Evolutionary conservation across 2,329 filamentous ascomycete species (phyloP).

Genomic region (Botrytis elliptica): DNA sequence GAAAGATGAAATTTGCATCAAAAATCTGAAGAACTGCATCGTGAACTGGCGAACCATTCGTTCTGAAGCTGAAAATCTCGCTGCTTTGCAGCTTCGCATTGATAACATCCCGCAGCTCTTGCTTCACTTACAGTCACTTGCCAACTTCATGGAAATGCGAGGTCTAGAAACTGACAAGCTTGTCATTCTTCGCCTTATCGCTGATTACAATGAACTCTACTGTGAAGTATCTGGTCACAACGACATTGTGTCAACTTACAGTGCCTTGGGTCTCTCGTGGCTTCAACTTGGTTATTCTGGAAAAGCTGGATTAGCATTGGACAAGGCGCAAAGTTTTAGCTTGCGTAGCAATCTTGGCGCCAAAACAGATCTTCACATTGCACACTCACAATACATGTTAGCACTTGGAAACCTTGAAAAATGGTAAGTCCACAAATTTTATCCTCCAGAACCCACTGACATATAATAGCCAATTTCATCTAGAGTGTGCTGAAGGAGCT

Average conservation of each 20-base stretch:
- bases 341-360: slow-evolving; percentile 43
- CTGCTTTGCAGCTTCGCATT: slow-evolving; percentile 45
- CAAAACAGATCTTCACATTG: slow-evolving; percentile 61
- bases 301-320: slow-evolving; percentile 57
- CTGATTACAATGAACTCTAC: slow-evolving; percentile 48
- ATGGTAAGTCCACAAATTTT: slow-evolving; percentile 46
- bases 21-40: slow-evolving; percentile 31
- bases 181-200: slow-evolving; percentile 49
- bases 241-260: slow-evolving; percentile 43
- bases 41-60: slow-evolving; percentile 42
- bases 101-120: slow-evolving; percentile 51
- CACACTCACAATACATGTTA: slow-evolving; percentile 72
- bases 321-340: slow-evolving; percentile 54
- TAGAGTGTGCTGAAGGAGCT: slow-evolving; percentile 33
- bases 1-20: slow-evolving; percentile 30
- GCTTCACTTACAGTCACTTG: slow-evolving; percentile 51
- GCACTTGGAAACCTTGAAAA: slow-evolving; percentile 64
- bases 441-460: slow-evolving; percentile 24
- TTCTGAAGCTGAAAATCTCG: slow-evolving; percentile 44
- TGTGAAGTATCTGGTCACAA: slow-evolving; percentile 42
- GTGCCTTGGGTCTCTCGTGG: slow-evolving; percentile 52
- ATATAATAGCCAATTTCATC: slow-evolving; percentile 34
- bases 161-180: slow-evolving; percentile 52
- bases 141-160: slow-evolving; percentile 57
- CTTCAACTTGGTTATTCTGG: slow-evolving; percentile 59